phyloP scores from a whole-genome alignment of 768 basidiomycete species.

The Coprinopsis strossmayeri region DNA sequence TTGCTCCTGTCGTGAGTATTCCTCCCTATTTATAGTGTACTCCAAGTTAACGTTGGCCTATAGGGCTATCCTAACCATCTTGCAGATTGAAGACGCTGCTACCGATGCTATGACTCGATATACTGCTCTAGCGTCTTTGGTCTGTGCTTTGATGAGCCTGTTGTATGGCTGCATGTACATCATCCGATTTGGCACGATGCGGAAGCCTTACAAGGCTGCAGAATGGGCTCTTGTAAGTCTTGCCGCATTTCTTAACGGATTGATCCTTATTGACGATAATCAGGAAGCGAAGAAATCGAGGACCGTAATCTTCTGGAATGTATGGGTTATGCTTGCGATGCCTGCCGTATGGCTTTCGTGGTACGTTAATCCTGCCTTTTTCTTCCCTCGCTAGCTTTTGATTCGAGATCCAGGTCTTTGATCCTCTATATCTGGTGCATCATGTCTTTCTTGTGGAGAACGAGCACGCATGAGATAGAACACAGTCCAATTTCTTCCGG shows the following conservation, averaged over 20 bases:
- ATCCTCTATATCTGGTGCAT: conserved; percentile 49
- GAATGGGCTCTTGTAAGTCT: not conserved
- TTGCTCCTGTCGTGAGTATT: conserved; percentile 19
- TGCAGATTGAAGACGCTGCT: not conserved
- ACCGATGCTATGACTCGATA: not conserved
- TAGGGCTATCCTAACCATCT: not conserved
- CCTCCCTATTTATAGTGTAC: not conserved
- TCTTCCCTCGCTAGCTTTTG: not conserved
- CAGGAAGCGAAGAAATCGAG: conserved; percentile 42
- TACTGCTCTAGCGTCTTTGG: not conserved
- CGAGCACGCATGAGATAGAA: conserved; percentile 33
- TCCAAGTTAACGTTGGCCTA: not conserved
- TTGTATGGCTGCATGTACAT: not conserved
- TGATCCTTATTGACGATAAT: conserved; percentile 20
- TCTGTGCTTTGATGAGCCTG: not conserved
- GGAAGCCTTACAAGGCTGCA: not conserved
- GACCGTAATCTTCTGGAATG: conserved; percentile 40
- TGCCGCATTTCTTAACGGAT: not conserved
- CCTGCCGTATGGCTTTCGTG: conserved; percentile 58
- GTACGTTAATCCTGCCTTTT: conserved; percentile 23
- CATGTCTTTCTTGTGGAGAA: conserved; percentile 59
- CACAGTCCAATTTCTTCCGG: not conserved
- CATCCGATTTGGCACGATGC: not conserved
- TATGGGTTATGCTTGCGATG: conserved; percentile 60
- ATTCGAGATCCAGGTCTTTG: conserved; percentile 38